phyloP scores from a whole-genome alignment of 2,329 filamentous ascomycete species.

The Fusarium oligoseptatum region DNA sequence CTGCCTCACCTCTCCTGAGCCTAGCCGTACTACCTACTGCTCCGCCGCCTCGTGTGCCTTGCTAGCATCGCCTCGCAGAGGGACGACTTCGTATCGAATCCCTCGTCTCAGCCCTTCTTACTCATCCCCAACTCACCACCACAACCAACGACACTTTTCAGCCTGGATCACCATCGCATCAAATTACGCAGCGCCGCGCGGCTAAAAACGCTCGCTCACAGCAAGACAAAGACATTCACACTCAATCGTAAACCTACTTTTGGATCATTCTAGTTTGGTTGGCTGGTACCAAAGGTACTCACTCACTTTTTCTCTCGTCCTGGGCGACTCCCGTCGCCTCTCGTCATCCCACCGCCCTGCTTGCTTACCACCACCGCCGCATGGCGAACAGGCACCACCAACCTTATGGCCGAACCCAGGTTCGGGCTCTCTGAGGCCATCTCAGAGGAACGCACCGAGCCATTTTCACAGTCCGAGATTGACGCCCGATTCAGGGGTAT shows the following conservation, averaged over 20 bases:
- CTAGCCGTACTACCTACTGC: conserved; percentile 20
- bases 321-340: conserved; percentile 21
- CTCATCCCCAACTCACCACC: conserved; percentile 35
- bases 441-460: conserved; percentile 69
- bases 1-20: conserved; percentile 13
- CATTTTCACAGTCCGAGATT: conserved; percentile 69
- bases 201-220: conserved; percentile 37
- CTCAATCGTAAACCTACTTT: conserved; percentile 17
- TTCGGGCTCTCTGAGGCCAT: conserved; percentile 53
- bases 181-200: conserved; percentile 28
- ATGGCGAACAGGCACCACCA: conserved; percentile 49
- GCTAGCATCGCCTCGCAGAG: conserved; percentile 40
- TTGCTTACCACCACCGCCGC: conserved; percentile 46
- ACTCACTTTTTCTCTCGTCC: conserved; percentile 33
- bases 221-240: conserved; percentile 26
- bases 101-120: conserved; percentile 29
- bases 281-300: conserved; percentile 43
- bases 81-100: conserved; percentile 18
- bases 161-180: conserved; percentile 37
- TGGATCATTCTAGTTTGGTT: conserved; percentile 38
- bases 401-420: conserved; percentile 62
- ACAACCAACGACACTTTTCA: conserved; percentile 29
- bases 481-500: conserved; percentile 62
- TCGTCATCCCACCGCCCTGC: conserved; percentile 30
- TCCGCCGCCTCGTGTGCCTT: conserved; percentile 27